Evolutionary conservation across 192 early-diverging fungal genomes (phyloP), one percentile per base, ranked within the genome.

Genomic region (Backusella macrospora): DNA sequence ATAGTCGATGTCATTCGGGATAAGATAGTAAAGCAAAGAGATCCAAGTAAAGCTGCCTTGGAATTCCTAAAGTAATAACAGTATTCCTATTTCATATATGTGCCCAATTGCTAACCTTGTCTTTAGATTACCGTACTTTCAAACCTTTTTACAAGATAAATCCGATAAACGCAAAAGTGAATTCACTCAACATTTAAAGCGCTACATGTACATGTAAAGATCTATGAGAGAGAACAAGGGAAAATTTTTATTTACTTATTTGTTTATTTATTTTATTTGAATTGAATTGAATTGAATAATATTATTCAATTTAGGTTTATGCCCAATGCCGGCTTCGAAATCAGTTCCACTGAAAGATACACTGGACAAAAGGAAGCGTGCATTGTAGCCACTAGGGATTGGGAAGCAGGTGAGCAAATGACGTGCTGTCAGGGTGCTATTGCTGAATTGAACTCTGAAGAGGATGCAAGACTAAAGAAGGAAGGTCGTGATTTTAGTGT

Each of bases 241-340:
- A 34, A 2, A 34, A 34, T 1, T 1, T 34, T 34, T 34, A 34
- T 34, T 34, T 34, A 34, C 2, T 34, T 34, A 16, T 7, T 42
- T 29, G 15, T 64, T 68, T 62, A 64, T 47, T 34, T 65, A 46
- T 71, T 55, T 45, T 23, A 15, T 52, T 15, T 42, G 29, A 64
- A 73, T 34, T 9, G 29, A 64, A 73, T 34, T 9, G 29, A 6
- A 23, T 52, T 38, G 13, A 62, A 59, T 34, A 43, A 46, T 9
- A 68, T 37, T 37, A 34, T 45, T 46, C 64, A 74, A 63, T 45
- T 45, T 46, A 85, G 84, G 72, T 89, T 86, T 47, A 66, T 81
- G 39, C 83, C 86, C 0, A 80, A 81, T 44, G 88, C 88, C 34
- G 88, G 88, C 16, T 87, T 81, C 69, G 88, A 89, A 72, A 84